Percentiles rank a stretch among this genome's conserved stretches.
Evolutionary conservation across 371 early-diverging fungal species (phyloP).

Genomic region (Syncephalis plumigaleata): DNA sequence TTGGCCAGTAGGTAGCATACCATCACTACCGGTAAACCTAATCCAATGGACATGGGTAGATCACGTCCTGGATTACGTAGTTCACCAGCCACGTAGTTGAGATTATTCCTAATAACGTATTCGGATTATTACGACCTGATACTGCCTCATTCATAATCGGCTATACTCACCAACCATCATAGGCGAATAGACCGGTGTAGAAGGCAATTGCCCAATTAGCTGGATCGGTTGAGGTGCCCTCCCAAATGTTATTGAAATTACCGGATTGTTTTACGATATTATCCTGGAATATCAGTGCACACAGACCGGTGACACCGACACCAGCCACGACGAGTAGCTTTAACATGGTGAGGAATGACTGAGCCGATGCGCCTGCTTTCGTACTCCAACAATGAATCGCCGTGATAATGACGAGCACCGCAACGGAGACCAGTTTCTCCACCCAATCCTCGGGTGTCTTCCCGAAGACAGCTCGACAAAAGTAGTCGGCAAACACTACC

Average conservation of each 20-base stretch:
- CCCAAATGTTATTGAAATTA: constrained; percentile 42
- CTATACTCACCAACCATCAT: constrained; percentile 49
- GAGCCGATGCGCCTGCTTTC: constrained; percentile 47
- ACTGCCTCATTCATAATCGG: no score
- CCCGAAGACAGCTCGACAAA: no score
- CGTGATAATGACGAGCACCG: constrained; percentile 20
- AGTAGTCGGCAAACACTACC: no score
- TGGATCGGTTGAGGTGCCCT: constrained; percentile 26
- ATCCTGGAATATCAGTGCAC: constrained; percentile 36
- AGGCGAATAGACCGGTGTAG: constrained; percentile 72
- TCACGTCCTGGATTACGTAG: constrained; percentile 69
- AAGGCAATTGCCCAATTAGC: constrained; percentile 63
- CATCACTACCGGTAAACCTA: constrained; percentile 49
- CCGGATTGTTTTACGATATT: constrained; percentile 14
- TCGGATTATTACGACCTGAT: constrained; percentile 3
- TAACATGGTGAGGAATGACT: constrained; percentile 59
- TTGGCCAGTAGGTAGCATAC: constrained; percentile 63
- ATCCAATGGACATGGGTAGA: constrained; percentile 43
- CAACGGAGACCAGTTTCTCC: no score
- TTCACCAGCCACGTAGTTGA: constrained; percentile 80
- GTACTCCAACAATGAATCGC: constrained; percentile 49
- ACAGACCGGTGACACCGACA: constrained; percentile 57
- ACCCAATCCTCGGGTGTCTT: no score
- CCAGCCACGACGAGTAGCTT: constrained; percentile 66
- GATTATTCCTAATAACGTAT: constrained; percentile 36